Base-by-base conservation (phyloP, 129 eudicot genomes). In the Flaveria trinervia region DNA sequence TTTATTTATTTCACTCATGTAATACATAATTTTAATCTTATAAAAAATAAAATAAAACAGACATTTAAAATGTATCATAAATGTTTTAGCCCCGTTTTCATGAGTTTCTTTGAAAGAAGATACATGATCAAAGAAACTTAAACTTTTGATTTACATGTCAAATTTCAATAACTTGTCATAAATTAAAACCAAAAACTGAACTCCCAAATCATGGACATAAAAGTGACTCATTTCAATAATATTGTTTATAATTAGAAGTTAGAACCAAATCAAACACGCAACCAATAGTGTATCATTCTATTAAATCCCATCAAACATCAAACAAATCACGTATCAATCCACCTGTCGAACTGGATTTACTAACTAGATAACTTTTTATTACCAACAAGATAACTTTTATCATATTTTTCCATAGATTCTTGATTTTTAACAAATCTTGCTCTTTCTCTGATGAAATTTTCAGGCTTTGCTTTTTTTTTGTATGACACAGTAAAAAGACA, bases 401-500 rank as follows among this genome's bases (percentile, higher is more conserved):
- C 41, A 36, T 16, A 9, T 57, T 20, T 55, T 4, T 8, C 5
- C 33, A 0, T 22, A 15, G 26, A 51, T 20, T 18, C 39, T 7
- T 43, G 25, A 15, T 70, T 59, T 61, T 48, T 14, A 46, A 33
- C 76, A 41, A 74, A 33, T 72, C 23, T 44, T 11, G 33, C 8
- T 78, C 36, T 71, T 72, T 62, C 55, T 72, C 78, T 79, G 83
- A 72, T 61, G 15, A 54, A 54, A 71, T 49, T 22, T 15, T 71
- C 77, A 79, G 82, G 18, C 73, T 49, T 71, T 60, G 15, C 72
- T 72, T 80, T 73, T 73, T 20, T 20, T 73, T 14, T 65, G 33
- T 30, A 71, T 71, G 72, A 79, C 72, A 80, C 79, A 50, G 79
- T 75, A 80, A 80, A 80, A 80, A 80, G 73, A 73, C 45, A 65